Conservation (phyloP, 2,329 filamentous ascomycete genomes). For the Colletotrichum brevisporum region DNA sequence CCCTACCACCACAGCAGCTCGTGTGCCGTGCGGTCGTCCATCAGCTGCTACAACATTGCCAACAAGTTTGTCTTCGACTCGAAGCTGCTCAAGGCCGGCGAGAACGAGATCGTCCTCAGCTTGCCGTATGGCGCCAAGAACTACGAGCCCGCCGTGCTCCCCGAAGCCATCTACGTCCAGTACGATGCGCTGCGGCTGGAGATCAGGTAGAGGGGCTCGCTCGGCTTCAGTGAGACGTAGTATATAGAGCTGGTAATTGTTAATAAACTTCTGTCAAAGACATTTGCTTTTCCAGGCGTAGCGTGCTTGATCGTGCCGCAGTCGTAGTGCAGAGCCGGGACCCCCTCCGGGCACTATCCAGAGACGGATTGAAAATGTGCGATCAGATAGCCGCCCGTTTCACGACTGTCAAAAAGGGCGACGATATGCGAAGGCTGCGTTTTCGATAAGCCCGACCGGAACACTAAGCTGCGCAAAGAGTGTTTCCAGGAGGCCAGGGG, state of each 20-base stretch:
- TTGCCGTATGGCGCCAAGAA: conserved; percentile 70
- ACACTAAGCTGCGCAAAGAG: conserved; percentile 16
- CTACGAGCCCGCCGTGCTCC: conserved; percentile 67
- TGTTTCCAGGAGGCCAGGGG: conserved; percentile 31
- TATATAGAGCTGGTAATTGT: background rate
- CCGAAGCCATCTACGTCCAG: conserved; percentile 69
- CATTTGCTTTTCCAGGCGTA: conserved; percentile 1
- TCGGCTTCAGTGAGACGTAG: background rate
- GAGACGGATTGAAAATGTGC: conserved; percentile 9
- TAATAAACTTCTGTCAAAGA: conserved; percentile 18
- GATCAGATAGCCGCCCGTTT: conserved; percentile 16
- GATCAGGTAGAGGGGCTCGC: conserved; percentile 51
- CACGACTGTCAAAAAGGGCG: conserved; percentile 20
- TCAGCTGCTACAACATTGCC: conserved; percentile 71
- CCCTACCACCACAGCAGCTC: conserved; percentile 70
- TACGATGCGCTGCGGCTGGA: conserved; percentile 74
- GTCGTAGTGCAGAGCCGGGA: conserved; percentile 15
- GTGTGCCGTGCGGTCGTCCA: conserved; percentile 70
- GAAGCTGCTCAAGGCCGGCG: conserved; percentile 59
- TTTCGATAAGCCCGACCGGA: conserved; percentile 16
- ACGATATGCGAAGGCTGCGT: background rate
- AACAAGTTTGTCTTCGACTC: conserved; percentile 70
- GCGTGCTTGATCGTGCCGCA: conserved; percentile 17
- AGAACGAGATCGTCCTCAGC: conserved; percentile 68
- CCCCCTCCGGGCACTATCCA: background rate